Percentiles rank a stretch among this genome's conserved stretches.
These are phyloP conservation scores for Neocucurbitaria cava DNA, from an alignment of 2,329 filamentous ascomycete species.

Conservation along the genomic window DNA sequence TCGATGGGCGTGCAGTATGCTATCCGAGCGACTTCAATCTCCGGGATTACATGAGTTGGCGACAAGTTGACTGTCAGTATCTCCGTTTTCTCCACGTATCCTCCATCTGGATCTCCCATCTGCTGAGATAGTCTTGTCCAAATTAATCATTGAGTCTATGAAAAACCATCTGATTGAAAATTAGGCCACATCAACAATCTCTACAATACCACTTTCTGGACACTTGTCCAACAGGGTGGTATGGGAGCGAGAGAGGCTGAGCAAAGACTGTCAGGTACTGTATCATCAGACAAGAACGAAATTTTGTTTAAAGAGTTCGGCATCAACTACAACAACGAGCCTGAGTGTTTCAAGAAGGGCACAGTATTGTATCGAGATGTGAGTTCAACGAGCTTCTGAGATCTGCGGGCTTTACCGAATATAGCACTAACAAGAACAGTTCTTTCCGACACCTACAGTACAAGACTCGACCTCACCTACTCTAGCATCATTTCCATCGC, in stretches of 20 bases:
- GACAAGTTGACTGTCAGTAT: slow-evolving; percentile 87
- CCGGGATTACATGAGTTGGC: slow-evolving; percentile 95
- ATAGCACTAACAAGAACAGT: slow-evolving; percentile 29
- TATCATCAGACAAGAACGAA: slow-evolving; percentile 91
- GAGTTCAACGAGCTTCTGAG: slow-evolving; percentile 41
- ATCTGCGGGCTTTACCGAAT: not conserved
- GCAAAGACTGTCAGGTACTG: slow-evolving; percentile 77
- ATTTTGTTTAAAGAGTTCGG: slow-evolving; percentile 87
- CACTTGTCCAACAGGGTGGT: slow-evolving; percentile 78
- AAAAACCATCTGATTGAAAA: not conserved
- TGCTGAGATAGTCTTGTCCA: not conserved
- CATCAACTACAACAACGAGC: slow-evolving; percentile 98
- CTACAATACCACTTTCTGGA: slow-evolving; percentile 98
- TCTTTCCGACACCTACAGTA: slow-evolving; percentile 28
- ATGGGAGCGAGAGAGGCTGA: slow-evolving; percentile 82
- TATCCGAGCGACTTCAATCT: slow-evolving; percentile 85
- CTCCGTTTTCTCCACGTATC: not conserved
- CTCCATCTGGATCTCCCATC: not conserved
- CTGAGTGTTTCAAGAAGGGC: slow-evolving; percentile 90
- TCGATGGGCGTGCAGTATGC: slow-evolving; percentile 89
- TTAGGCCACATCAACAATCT: slow-evolving; percentile 96
- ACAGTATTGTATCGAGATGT: slow-evolving; percentile 88
- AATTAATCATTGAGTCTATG: not conserved
- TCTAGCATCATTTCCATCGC: slow-evolving; percentile 10
- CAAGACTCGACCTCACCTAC: slow-evolving; percentile 20